phyloP scores from a whole-genome alignment of 371 early-diverging fungal species.

The Apophysomyces variabilis region DNA sequence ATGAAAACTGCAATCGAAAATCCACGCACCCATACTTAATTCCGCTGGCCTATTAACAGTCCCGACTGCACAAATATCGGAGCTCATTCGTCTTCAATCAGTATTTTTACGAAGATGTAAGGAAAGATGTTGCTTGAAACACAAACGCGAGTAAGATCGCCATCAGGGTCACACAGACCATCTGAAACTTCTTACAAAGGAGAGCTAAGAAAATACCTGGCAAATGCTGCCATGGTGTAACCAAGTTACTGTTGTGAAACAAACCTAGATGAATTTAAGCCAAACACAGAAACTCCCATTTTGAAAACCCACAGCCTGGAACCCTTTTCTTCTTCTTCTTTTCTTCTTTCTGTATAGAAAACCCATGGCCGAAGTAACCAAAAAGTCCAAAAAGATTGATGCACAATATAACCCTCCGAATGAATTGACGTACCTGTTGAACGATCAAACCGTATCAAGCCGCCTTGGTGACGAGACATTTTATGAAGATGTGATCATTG shows the following conservation, averaged over 20 bases:
- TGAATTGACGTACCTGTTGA: background rate
- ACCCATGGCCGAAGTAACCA: background rate
- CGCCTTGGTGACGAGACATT: background rate
- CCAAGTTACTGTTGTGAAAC: constrained; percentile 5
- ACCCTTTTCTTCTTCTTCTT: background rate
- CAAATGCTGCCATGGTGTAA: background rate
- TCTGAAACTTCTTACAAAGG: constrained; percentile 5
- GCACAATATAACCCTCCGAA: background rate
- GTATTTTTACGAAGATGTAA: background rate
- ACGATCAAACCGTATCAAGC: background rate
- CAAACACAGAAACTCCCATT: constrained; percentile 4
- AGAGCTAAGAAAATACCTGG: constrained; percentile 1
- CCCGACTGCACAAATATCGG: no score
- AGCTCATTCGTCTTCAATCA: background rate
- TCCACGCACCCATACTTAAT: no score
- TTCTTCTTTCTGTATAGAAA: background rate
- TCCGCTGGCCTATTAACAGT: no score
- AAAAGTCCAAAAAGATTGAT: background rate
- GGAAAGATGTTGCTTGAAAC: background rate
- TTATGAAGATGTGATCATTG: background rate
- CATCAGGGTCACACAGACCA: constrained; percentile 9
- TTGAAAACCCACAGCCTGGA: background rate
- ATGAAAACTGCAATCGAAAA: no score
- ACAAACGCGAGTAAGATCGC: background rate
- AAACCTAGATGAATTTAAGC: constrained; percentile 8